Evolutionary conservation across 257 asterid species (phyloP), one percentile per base, ranked within the genome.

Genomic region (Nicotiana knightiana): DNA sequence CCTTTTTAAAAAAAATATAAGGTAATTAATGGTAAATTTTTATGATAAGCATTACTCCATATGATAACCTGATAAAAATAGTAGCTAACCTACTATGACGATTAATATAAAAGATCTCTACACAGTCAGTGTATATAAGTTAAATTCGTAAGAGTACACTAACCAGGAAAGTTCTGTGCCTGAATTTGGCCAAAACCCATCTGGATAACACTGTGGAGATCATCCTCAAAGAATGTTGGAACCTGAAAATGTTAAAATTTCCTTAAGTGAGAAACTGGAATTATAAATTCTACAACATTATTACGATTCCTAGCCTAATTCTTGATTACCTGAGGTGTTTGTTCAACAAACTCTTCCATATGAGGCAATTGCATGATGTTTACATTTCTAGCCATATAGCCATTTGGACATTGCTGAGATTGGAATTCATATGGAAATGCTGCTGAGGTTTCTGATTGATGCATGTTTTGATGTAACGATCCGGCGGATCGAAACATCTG

Each of bases 141-240:
- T 46, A 73, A 71, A 73, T 73, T 9, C 39, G 2, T 3, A 28
- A 26, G 26, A 51, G 4, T 73, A 26, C 33, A 88, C 97, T 77
- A 46, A 94, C 98, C 97, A 57, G 85, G 92, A 83, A 87, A 86
- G 77, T 75, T 88, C 64, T 90, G 94, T 54, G 88, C 11, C 79
- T 88, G 91, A 83, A 89, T 87, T 91, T 91, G 95, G 71, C 93
- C 88, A 70, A 88, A 91, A 0, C 97, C 97, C 98, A 94, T 94
- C 85, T 90, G 97, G 82, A 92, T 93, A 80, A 94, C 82, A 83
- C 92, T 90, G 10, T 93, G 97, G 71, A 94, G 95, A 84, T 94
- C 98, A 80, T 93, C 95, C 77, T 91, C 97, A 93, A 93, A 93
- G 85, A 91, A 91, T 1, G 91, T 82, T 33, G 95, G 80, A 32